Conservation (phyloP, 352 stramenopile genomes). For the Globisporangium cederbergense region DNA sequence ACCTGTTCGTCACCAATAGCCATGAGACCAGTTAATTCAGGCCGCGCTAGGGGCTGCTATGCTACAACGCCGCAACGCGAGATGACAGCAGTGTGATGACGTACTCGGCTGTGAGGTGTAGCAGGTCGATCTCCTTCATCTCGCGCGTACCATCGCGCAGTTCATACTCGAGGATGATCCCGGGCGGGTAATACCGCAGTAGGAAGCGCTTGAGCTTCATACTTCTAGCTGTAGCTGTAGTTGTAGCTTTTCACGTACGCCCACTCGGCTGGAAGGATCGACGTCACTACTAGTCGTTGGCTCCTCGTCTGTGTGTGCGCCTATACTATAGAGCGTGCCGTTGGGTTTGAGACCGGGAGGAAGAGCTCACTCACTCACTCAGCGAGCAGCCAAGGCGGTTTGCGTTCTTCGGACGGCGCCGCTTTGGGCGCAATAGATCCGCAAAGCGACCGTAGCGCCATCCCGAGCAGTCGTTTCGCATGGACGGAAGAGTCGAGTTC, state of each 20-base stretch:
- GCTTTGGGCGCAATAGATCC: not conserved
- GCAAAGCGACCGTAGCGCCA: too few species aligned
- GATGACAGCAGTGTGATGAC: not conserved
- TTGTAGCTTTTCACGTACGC: too few species aligned
- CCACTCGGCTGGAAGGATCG: too few species aligned
- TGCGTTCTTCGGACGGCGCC: conserved; percentile 6
- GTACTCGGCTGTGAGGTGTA: conserved; percentile 92
- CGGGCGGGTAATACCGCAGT: conserved; percentile 93
- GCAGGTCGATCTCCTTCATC: conserved; percentile 95
- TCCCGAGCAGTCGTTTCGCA: not conserved
- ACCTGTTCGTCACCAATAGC: conserved; percentile 30
- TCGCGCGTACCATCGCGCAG: conserved; percentile 89
- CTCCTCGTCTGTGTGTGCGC: too few species aligned
- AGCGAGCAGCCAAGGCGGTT: not conserved
- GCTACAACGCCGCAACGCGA: too few species aligned
- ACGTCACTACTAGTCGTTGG: too few species aligned
- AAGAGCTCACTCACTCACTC: too few species aligned
- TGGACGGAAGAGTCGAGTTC: not conserved
- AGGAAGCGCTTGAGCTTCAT: conserved; percentile 96
- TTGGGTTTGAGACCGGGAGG: not conserved
- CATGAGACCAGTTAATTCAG: not conserved
- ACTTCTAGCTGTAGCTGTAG: too few species aligned
- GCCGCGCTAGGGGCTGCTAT: not conserved
- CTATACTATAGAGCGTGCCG: not conserved
- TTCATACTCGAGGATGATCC: conserved; percentile 96